Evolutionary conservation across 805 yeast genomes (phyloP).

Genomic region (Debaryomyces prosopidis): DNA sequence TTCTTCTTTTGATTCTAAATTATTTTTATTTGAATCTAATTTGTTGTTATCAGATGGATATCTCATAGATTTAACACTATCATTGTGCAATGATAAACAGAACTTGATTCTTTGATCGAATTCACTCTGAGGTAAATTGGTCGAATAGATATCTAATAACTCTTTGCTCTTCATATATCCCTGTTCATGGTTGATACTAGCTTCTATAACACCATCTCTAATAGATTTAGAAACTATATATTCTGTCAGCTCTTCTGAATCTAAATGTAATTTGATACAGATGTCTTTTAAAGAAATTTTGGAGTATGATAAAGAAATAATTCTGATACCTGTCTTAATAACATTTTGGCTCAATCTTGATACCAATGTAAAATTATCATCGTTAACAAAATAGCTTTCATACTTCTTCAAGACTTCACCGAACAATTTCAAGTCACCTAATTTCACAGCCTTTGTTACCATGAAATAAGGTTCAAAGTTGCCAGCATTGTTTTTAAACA

Average conservation of each 20-base stretch:
- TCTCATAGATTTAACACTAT: slow-evolving; percentile 92
- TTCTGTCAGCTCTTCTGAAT: slow-evolving; percentile 94
- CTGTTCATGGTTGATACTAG: slow-evolving; percentile 83
- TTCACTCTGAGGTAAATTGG: slow-evolving; percentile 80
- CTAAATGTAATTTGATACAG: slow-evolving; percentile 87
- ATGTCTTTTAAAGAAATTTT: slow-evolving; percentile 90
- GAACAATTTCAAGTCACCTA: slow-evolving; percentile 85
- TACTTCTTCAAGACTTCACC: slow-evolving; percentile 66
- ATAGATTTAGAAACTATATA: slow-evolving; percentile 96
- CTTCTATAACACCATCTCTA: slow-evolving; percentile 96
- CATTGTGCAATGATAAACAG: slow-evolving; percentile 87
- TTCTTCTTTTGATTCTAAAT: slow-evolving; percentile 36
- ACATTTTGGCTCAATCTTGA: slow-evolving; percentile 93
- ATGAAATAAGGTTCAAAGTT: slow-evolving; percentile 79
- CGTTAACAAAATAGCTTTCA: slow-evolving; percentile 63
- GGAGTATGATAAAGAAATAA: slow-evolving; percentile 87
- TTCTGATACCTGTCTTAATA: slow-evolving; percentile 95
- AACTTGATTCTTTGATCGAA: slow-evolving; percentile 93
- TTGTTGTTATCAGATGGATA: slow-evolving; percentile 58
- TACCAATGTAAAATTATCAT: slow-evolving; percentile 81
- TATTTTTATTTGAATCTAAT: slow-evolving; percentile 25
- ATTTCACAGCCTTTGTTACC: slow-evolving; percentile 86
- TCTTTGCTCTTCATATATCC: slow-evolving; percentile 93
- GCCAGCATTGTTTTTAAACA: slow-evolving; percentile 62
- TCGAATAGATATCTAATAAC: slow-evolving; percentile 80